Evolutionary conservation across 2,329 filamentous ascomycete species (phyloP), one percentile per base, ranked within the genome.

Genomic region (Hysterium pulicare): DNA sequence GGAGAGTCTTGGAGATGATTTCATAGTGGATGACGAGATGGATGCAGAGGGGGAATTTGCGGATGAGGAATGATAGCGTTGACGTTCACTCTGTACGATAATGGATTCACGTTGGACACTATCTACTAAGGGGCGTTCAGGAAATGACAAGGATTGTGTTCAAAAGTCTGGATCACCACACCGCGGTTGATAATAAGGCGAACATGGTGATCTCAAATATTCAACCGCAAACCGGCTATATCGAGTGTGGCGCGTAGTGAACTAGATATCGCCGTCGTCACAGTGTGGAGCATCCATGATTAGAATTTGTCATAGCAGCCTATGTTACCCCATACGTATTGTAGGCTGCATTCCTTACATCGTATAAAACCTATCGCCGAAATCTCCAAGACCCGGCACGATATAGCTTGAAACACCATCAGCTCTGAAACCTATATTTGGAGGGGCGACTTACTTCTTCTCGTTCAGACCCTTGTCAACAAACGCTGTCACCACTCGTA

Each of bases 381-480:
- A 97, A 66, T 97, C 91, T 53, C 91, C 91, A 15, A 97, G 77
- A 21, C 91, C 91, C 21, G 91, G 91, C 41, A 95, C 82, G 61
- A 97, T 97, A 67, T 96, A 97, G 68, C 91, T 97, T 65, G 5
- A 37, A 22, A 4, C 19, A 19, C 24, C 28, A 32, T 55, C 33
- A 58, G 51, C 35, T n/a, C 9, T 21, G 9, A 23, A 35, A 5
- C n/a, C 3, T 15, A 5, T 31, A 22, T 28, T 40, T 6, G 20
- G 5, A 15, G 7, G 11, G 16, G 19, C 6, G n/a, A 75, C 82
- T 63, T 77, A 97, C 90, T 95, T 97, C 76, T 95, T 96, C 64
- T 94, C 90, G 66, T 98, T 87, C 49, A 98, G 74, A n/a, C 93
- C 91, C 73, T 91, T 80, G 64, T 98, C 93, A 59, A 98, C 85